These are phyloP conservation scores for Dryas integrifolia DNA, from an alignment of 331 rosid genomes.

Conservation along the genomic window DNA sequence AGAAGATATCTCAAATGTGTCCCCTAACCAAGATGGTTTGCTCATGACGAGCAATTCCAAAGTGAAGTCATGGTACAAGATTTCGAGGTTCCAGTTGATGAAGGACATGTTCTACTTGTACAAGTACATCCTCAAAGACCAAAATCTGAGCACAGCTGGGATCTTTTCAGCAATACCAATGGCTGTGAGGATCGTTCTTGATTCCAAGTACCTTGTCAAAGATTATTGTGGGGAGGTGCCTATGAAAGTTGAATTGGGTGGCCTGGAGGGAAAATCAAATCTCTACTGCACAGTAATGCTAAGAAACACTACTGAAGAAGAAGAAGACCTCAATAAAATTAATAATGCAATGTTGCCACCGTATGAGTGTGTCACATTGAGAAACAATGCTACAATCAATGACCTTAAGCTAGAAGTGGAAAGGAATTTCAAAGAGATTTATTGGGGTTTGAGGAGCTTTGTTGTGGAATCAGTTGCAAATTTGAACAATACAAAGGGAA, in stretches of 20 bases:
- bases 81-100: constrained; percentile 55
- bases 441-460: constrained; percentile 61
- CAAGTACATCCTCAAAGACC: constrained; percentile 53
- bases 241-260: constrained; percentile 30
- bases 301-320: constrained; percentile 14
- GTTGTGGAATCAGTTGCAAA: constrained; percentile 48
- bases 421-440: constrained; percentile 61
- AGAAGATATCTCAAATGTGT: constrained; percentile 61
- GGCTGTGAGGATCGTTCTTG: constrained; percentile 67
- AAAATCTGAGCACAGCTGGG: constrained; percentile 39
- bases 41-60: constrained; percentile 23
- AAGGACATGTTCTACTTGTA: constrained; percentile 67
- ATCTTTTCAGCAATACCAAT: constrained; percentile 53
- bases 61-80: constrained; percentile 48
- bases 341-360: constrained; percentile 38
- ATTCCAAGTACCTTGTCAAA: constrained; percentile 63
- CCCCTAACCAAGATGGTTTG: constrained; percentile 42
- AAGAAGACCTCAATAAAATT: neutral
- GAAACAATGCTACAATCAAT: constrained; percentile 47
- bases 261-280: constrained; percentile 39
- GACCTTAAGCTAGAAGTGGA: constrained; percentile 74
- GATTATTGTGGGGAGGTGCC: constrained; percentile 47
- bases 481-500: constrained; percentile 39
- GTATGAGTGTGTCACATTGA: constrained; percentile 56
- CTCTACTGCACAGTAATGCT: constrained; percentile 53